Base-by-base conservation (phyloP, 441 rosid species). In the Erodium trifolium region DNA sequence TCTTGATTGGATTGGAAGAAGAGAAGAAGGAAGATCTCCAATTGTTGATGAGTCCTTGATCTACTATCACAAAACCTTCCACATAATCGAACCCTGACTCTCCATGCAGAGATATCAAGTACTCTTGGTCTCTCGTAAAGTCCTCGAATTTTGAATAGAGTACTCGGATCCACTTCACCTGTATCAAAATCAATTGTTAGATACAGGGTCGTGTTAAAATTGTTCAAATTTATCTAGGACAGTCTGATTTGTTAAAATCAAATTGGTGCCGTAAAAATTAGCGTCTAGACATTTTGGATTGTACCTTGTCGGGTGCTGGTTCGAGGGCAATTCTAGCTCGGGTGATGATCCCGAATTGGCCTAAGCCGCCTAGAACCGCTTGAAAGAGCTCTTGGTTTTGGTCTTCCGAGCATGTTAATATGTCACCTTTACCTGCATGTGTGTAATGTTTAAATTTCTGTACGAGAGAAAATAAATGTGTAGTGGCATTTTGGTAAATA, bases 101-200 rank as follows among this genome's bases (percentile, higher is more conserved):
- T 73, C 88, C 94, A 69, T 83, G 86, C 19, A 63, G 71, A 9
- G 99, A 88, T 69, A 91, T 87, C 78, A 93, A 73, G 68, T 70
- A 80, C 53, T 91, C 99, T 76, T 93, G 92, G 72, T 91, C 99
- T 75, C 71, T 79, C 3, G 89, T 86, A 75, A 93, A 89, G 5
- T 70, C 76, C 12, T 85, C 77, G 83, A 93, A 89, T 76, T 91
- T 87, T 60, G 72, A 79, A 79, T 93, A 93, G 18, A 93, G 87
- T 87, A 91, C 77, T 66, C 96, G 77, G 29, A 85, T 76, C 99
- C 96, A 91, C 71, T 85, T 89, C 31, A 86, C 96, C 99, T 93
- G 65, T 49, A 43, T 67, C 8, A 23, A 23, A 23, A 23, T 23
- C 27, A 23, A 23, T 23, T 0, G 27, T 23, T 23, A 23, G 27